Conservation (phyloP, 2,329 filamentous ascomycete genomes). For the Shiraia sp. region DNA sequence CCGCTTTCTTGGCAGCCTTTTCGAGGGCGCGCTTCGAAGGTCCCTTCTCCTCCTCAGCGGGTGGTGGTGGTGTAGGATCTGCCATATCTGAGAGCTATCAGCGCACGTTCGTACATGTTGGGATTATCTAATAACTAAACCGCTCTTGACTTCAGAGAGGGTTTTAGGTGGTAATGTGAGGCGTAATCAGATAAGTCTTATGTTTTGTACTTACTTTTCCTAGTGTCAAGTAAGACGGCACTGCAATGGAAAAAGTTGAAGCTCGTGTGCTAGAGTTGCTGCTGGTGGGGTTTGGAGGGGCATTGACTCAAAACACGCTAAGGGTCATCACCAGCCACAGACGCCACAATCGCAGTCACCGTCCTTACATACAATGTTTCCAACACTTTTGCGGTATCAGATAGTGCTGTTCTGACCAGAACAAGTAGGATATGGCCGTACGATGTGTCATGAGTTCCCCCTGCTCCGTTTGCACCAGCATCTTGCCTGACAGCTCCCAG, state of each 20-base stretch:
- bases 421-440: too few species aligned
- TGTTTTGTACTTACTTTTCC: background rate
- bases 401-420: background rate
- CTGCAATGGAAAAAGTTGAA: conserved; percentile 2
- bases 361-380: background rate
- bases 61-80: conserved; percentile 24
- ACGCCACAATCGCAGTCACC: conserved; percentile 9
- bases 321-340: conserved; percentile 14
- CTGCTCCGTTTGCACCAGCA: too few species aligned
- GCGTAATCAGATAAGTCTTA: background rate
- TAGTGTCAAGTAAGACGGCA: background rate
- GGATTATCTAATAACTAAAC: too few species aligned
- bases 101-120: background rate
- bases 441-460: too few species aligned
- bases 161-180: too few species aligned
- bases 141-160: too few species aligned
- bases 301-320: conserved; percentile 27
- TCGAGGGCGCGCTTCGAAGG: conserved; percentile 54
- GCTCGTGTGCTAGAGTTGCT: conserved; percentile 13
- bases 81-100: conserved; percentile 24
- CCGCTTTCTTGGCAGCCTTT: conserved; percentile 56
- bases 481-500: too few species aligned
- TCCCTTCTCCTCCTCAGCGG: conserved; percentile 39
- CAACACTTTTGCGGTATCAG: background rate
- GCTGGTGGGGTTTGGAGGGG: conserved; percentile 25